Base-by-base conservation (phyloP, 2,329 filamentous ascomycete genomes). In the Phialophora tarda region DNA sequence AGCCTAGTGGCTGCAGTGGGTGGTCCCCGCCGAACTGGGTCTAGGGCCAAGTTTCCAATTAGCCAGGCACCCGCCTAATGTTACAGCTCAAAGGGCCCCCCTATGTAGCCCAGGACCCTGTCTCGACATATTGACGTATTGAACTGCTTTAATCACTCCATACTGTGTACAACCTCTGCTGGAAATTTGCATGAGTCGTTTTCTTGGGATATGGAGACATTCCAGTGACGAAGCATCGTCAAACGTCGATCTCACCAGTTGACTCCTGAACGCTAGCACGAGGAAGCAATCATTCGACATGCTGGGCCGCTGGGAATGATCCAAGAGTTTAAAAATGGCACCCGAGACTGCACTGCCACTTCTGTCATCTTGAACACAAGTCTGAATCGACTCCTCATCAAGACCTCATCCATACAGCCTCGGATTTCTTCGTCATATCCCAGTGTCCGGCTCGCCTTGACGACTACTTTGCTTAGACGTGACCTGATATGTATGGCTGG, bases 271-370 rank as follows among this genome's bases (percentile, higher is more conserved):
- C 14, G 50, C 28, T 44, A 14, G 47, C 59, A 61, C 48, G 48
- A 34, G 59, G 28, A 26, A 53, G 48, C 34, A 10, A 38, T 38
- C 50, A 28, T 17, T 55, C 53, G 53, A 34, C 53, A 53, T 53
- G 47, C 57, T 32, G 28, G 34, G 38, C 44, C 34, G 28, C 48
- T 41, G 30, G 11, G 59, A 51, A 23, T 54, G 30, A 44, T 24
- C 59, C 30, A 54, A 61, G 59, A 61, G 30, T 54, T 61, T 61
- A 61, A 61, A 61, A 61, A 61, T 61, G 59, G 59, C 59, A 54
- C 23, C 59, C 30, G 59, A 61, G 59, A 61, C 59, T 61, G 59
- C 59, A 61, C 59, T 61, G 59, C 59, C 59, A 61, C 59, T 32
- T 61, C 32, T 26, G 32, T 61, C 34, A 44, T 61, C 38, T 30